Conservation (phyloP, 108 stramenopile species). For the Cyclostephanos tholiformis region DNA sequence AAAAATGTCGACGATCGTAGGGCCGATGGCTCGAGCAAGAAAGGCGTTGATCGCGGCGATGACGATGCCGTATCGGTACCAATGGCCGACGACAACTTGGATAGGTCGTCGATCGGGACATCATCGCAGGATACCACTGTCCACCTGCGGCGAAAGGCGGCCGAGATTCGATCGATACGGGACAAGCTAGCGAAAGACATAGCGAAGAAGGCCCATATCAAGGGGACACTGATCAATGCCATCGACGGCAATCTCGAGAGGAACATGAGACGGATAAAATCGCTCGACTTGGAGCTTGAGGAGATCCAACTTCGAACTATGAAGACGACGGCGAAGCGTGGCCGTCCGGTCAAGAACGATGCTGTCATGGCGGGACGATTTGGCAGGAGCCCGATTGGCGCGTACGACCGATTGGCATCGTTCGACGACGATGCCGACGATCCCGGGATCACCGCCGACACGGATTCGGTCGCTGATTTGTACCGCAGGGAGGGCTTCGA, state of each 20-base stretch:
- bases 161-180: constrained; percentile 31
- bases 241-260: constrained; percentile 42
- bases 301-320: constrained; percentile 31
- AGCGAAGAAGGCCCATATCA: constrained; percentile 39
- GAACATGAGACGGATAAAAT: constrained; percentile 12
- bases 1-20: no score
- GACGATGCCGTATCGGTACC: no score
- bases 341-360: not conserved
- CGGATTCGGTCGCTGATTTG: constrained; percentile 23
- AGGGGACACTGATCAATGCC: constrained; percentile 37
- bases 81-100: no score
- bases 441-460: constrained; percentile 39
- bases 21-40: no score
- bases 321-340: constrained; percentile 10
- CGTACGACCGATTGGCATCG: constrained; percentile 22
- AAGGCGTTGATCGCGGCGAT: no score
- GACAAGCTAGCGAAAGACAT: constrained; percentile 15
- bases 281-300: constrained; percentile 27
- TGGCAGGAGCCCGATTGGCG: constrained; percentile 1
- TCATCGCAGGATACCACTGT: constrained; percentile 3
- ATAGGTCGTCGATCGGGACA: no score
- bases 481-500: constrained; percentile 6
- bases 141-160: constrained; percentile 30
- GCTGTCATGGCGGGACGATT: not conserved
- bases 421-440: constrained; percentile 24